phyloP scores from a whole-genome alignment of 805 yeast species.

The Pichia thaimueangensis region DNA sequence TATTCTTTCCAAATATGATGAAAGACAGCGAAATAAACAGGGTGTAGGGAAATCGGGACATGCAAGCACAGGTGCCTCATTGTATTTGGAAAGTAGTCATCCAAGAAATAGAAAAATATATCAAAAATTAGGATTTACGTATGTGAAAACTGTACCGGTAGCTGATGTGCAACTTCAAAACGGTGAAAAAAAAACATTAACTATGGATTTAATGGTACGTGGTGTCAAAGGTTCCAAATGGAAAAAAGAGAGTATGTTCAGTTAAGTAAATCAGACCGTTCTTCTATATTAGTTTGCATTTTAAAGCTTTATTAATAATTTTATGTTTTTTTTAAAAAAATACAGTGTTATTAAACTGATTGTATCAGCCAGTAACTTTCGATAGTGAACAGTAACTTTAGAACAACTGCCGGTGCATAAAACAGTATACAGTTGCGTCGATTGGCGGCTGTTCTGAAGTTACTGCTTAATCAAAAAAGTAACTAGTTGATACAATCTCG shows the following conservation, averaged over 20 bases:
- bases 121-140: conserved; percentile 46
- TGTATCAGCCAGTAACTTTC: too few relatives aligned
- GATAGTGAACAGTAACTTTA: too few relatives aligned
- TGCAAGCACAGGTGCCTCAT: conserved; percentile 27
- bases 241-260: conserved; percentile 18
- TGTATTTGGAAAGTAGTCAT: conserved; percentile 54
- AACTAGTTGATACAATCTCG: too few relatives aligned
- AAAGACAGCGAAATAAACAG: conserved; percentile 19
- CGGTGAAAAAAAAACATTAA: conserved; percentile 23
- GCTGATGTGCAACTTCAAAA: conserved; percentile 27
- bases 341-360: too few relatives aligned
- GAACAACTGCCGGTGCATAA: too few relatives aligned
- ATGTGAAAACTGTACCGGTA: conserved; percentile 30
- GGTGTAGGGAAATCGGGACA: conserved; percentile 15
- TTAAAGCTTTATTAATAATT: not conserved
- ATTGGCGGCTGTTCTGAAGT: too few relatives aligned
- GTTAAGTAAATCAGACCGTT: not conserved
- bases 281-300: not conserved
- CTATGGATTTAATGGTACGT: conserved; percentile 35
- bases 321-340: not conserved
- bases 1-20: conserved; percentile 29
- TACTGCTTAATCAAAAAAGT: too few relatives aligned
- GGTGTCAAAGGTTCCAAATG: conserved; percentile 33
- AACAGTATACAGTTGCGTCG: too few relatives aligned
- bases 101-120: conserved; percentile 47